A percentile compares a stretch with the other conserved stretches of the same genome.
phyloP scores from a whole-genome alignment of 345 rosid species.

The Punica granatum region DNA sequence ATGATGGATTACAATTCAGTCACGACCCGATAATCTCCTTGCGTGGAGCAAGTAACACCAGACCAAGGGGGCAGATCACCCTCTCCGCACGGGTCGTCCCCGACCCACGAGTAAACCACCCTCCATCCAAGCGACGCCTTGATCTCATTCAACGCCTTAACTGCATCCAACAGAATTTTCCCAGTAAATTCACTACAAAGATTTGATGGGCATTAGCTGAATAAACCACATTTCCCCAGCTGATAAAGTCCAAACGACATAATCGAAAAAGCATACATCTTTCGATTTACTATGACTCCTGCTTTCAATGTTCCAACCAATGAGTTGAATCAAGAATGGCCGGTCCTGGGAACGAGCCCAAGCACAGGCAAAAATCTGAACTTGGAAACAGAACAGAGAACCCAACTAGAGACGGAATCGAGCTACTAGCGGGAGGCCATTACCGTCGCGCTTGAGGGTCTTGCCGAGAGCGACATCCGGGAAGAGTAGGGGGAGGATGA shows the following conservation, averaged over 20 bases:
- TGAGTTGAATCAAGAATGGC: neutral
- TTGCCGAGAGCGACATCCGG: constrained; percentile 28
- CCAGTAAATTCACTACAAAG: neutral
- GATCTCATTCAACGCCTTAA: constrained; percentile 93
- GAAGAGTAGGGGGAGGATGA: constrained; percentile 23
- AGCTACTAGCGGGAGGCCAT: neutral
- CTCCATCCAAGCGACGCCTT: constrained; percentile 98
- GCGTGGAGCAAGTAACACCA: constrained; percentile 86
- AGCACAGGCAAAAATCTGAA: neutral
- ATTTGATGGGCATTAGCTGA: neutral
- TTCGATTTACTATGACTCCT: neutral
- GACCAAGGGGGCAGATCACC: constrained; percentile 87
- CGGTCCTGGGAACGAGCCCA: neutral
- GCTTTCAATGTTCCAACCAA: neutral
- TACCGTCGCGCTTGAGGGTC: constrained; percentile 59
- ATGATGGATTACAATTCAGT: constrained; percentile 52
- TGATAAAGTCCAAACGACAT: neutral
- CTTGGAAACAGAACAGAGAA: neutral
- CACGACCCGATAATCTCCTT: constrained; percentile 85
- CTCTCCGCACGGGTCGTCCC: constrained; percentile 97
- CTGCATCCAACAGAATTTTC: constrained; percentile 25
- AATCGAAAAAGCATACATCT: neutral
- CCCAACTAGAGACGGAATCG: neutral
- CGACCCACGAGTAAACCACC: constrained; percentile 94
- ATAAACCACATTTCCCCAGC: neutral